Percentiles rank a stretch among this genome's conserved stretches.
These are phyloP conservation scores for Stylosanthes scabra DNA, from an alignment of 331 rosid genomes.

Conservation along the genomic window DNA sequence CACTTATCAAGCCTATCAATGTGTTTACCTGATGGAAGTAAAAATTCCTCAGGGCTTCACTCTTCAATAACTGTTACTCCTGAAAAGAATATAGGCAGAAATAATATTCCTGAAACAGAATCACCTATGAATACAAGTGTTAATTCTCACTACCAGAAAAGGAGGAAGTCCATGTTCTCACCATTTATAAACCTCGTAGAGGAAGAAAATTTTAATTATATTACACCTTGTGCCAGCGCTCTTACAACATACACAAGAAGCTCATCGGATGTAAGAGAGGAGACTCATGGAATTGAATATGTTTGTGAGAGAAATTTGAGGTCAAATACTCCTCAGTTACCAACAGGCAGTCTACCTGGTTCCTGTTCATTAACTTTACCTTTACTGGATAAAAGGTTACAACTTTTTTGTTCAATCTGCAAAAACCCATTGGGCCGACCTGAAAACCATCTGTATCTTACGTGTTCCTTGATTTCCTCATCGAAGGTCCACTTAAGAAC, in stretches of 20 bases:
- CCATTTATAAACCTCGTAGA: constrained; percentile 44
- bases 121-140: constrained; percentile 74
- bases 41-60: constrained; percentile 49
- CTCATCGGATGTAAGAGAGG: constrained; percentile 43
- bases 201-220: constrained; percentile 54
- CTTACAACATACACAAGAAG: constrained; percentile 39
- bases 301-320: constrained; percentile 40
- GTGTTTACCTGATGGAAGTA: constrained; percentile 40
- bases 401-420: constrained; percentile 76
- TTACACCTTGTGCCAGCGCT: constrained; percentile 49
- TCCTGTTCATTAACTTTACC: constrained; percentile 48
- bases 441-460: constrained; percentile 61
- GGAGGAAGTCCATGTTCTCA: constrained; percentile 59
- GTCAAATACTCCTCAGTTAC: constrained; percentile 47
- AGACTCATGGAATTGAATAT: constrained; percentile 52
- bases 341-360: constrained; percentile 34
- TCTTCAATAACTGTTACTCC: constrained; percentile 60
- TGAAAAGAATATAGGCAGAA: constrained; percentile 51
- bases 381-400: constrained; percentile 55
- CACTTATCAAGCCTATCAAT: constrained; percentile 40
- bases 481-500: constrained; percentile 66
- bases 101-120: constrained; percentile 58
- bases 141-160: constrained; percentile 79
- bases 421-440: constrained; percentile 78
- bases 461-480: constrained; percentile 63